Percentiles rank a stretch among this genome's conserved stretches.
phyloP scores from a whole-genome alignment of 345 rosid species.

The Murraya paniculata region DNA sequence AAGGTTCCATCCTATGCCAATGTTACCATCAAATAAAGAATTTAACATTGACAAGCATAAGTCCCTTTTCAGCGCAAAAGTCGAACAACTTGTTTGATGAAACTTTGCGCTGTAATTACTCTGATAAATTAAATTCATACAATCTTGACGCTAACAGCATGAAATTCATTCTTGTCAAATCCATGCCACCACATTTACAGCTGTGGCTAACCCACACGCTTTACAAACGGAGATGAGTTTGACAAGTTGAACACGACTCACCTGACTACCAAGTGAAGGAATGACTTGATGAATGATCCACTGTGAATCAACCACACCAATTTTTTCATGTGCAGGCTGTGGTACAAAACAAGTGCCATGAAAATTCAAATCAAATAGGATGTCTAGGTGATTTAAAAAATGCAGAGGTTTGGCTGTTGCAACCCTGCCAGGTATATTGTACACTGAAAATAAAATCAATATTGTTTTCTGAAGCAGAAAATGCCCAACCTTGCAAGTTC shows the following conservation, averaged over 20 bases:
- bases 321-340: conserved; percentile 95
- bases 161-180: not conserved
- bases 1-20: not conserved
- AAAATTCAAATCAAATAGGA: not conserved
- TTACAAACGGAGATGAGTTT: not conserved
- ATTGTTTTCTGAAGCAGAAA: not conserved
- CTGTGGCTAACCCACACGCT: not conserved
- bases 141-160: not conserved
- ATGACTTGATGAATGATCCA: conserved; percentile 94
- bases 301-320: conserved; percentile 96
- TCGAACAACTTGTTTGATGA: not conserved
- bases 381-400: not conserved
- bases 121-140: not conserved
- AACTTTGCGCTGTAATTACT: not conserved
- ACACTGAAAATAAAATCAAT: not conserved
- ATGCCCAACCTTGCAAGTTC: not conserved
- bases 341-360: conserved; percentile 2
- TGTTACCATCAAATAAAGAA: not conserved
- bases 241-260: conserved; percentile 23
- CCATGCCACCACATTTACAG: not conserved
- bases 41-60: not conserved
- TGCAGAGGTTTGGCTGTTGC: not conserved
- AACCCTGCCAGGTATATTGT: conserved; percentile 10
- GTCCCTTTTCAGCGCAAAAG: not conserved
- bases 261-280: conserved; percentile 91